These are phyloP conservation scores for Pyrus communis DNA, from an alignment of 306 rosid species.

Conservation along the genomic window DNA sequence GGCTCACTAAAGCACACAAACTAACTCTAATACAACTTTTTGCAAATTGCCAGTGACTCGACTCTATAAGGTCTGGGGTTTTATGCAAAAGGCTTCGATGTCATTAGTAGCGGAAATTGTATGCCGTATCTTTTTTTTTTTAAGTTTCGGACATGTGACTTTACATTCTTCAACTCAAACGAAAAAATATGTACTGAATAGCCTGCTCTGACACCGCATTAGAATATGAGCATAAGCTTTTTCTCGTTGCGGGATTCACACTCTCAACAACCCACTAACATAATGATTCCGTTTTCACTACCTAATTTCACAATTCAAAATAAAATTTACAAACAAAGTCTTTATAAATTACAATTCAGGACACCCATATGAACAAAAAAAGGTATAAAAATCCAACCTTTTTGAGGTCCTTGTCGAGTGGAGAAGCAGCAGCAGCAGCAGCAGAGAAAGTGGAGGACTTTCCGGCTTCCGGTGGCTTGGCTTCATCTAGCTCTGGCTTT, in stretches of 20 bases:
- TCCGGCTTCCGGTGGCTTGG: constrained; percentile 21
- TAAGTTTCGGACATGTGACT: too few species aligned
- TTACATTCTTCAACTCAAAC: too few species aligned
- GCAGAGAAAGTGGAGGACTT: constrained; percentile 5
- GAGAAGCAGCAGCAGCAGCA: constrained; percentile 23
- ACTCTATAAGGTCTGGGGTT: too few species aligned
- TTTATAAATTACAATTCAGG: neutral
- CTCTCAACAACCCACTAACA: neutral
- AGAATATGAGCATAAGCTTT: accelerated
- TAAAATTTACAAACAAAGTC: neutral
- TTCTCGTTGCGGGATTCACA: neutral
- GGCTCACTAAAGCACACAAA: neutral
- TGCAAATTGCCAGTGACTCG: neutral
- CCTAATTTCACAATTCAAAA: neutral
- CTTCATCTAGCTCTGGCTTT: constrained; percentile 7
- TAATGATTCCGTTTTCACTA: neutral
- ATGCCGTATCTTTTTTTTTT: too few species aligned
- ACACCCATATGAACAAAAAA: neutral
- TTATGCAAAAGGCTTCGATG: too few species aligned
- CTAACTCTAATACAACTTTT: neutral
- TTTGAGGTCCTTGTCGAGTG: constrained; percentile 78
- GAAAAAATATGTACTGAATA: too few species aligned
- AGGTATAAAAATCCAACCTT: constrained; percentile 36
- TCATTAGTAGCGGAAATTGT: too few species aligned
- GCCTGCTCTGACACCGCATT: too few species aligned